Percentiles rank a stretch among this genome's conserved stretches.
Conservation (phyloP, 2,329 filamentous ascomycete species). For the Teratosphaeriaceae sp. region DNA sequence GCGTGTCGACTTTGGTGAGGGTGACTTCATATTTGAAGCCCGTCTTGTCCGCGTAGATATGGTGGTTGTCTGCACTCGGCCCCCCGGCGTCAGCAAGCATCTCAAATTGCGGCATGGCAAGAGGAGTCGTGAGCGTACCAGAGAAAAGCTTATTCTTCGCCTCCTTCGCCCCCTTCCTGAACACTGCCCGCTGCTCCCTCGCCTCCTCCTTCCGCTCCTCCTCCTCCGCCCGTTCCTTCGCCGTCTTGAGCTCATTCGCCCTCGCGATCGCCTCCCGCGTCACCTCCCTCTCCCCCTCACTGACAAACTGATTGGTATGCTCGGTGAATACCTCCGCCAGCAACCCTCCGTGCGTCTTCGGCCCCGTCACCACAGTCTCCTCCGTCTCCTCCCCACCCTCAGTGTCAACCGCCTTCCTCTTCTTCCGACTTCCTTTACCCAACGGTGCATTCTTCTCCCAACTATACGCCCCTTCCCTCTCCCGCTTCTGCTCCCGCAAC, state of each 20-base stretch:
- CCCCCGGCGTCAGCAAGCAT: constrained; percentile 11
- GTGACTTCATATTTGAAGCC: constrained; percentile 59
- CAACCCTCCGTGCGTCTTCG: constrained; percentile 11
- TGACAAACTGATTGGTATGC: constrained; percentile 21
- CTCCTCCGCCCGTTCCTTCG: constrained; percentile 30
- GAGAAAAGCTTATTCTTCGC: constrained; percentile 24
- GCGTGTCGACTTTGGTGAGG: constrained; percentile 48
- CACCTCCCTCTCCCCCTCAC: constrained; percentile 23
- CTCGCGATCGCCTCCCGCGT: constrained; percentile 25
- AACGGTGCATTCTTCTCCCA: constrained; percentile 23
- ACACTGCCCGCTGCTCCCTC: constrained; percentile 23
- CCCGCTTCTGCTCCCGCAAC: constrained; percentile 31
- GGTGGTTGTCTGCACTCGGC: constrained; percentile 48
- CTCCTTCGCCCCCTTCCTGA: constrained; percentile 20
- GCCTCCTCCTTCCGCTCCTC: constrained; percentile 24
- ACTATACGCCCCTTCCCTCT: constrained; percentile 29
- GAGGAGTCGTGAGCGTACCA: constrained; percentile 27
- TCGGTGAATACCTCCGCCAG: constrained; percentile 31
- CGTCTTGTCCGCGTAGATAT: constrained; percentile 56
- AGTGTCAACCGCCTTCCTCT: constrained; percentile 28
- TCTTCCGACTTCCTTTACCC: constrained; percentile 18
- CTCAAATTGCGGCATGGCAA: constrained; percentile 31
- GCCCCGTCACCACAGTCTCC: constrained; percentile 5
- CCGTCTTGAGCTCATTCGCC: constrained; percentile 6
- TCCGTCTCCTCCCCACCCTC: constrained; percentile 10